Base-by-base conservation (phyloP, 345 rosid genomes). In the Euphorbia tirucalli region DNA sequence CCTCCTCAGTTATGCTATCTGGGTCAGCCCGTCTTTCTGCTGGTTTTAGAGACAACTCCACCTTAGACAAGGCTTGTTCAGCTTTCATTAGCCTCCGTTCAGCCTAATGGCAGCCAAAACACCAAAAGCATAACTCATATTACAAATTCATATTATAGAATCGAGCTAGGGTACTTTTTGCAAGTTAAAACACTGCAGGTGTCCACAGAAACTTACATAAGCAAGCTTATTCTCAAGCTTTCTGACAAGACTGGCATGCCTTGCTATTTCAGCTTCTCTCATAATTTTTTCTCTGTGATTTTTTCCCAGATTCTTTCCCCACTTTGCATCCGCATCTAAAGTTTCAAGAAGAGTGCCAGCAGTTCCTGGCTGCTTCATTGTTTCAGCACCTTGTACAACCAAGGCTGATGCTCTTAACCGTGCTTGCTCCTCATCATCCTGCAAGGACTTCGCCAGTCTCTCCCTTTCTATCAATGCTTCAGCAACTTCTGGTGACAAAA, bases 261-360 rank as follows among this genome's bases (percentile, higher is more conserved):
- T 87, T 70, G 61, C 64, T 48, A 83, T 80, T 87, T 87, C 97
- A 71, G 82, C 90, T 84, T 92, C 92, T 81, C 71, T 85, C 83
- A 77, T 79, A 64, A 90, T 72, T 72, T 85, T 87, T 75, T 83
- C 86, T 74, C 82, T 80, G 22, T 85, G 81, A 69, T 70, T 72
- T 30, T 72, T 75, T 72, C 86, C 87, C 83, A 94, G 81, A 63
- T 70, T 85, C 71, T 80, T 85, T 65, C 93, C 98, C 97, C 96
- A 92, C 71, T 81, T 87, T 70, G 86, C 78, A 79, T 86, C 75
- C 59, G 97, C 98, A 86, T 92, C 85, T 76, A 94, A 74, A 77
- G 96, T 91, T 80, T 94, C 98, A 66, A 79, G 81, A 73, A 94
- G 97, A 74, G 92, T 92, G 59, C 97, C 98, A 4, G 98, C 82